Conservation (phyloP, 1,139 yeast genomes). For the Yamadazyma sp. region DNA sequence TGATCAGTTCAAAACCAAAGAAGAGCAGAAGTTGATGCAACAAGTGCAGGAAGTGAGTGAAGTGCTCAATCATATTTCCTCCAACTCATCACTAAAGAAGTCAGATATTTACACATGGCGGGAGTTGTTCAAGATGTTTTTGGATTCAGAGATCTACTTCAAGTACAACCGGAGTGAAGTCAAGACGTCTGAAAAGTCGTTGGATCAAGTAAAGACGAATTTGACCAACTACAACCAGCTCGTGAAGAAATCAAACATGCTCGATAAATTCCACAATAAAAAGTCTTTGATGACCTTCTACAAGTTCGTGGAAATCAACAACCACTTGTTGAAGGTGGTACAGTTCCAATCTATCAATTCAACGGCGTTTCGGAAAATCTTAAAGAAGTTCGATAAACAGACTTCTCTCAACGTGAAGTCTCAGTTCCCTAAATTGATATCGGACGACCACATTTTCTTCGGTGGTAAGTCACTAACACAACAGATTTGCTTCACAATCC, state of each 20-base stretch:
- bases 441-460: conserved; percentile 46
- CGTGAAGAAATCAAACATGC: conserved; percentile 41
- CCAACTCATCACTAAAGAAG: conserved; percentile 30
- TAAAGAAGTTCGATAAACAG: conserved; percentile 74
- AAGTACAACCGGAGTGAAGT: conserved; percentile 48
- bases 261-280: conserved; percentile 48
- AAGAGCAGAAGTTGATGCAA: conserved; percentile 43
- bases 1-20: conserved; percentile 43
- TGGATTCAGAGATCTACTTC: conserved; percentile 67
- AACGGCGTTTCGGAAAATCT: conserved; percentile 63
- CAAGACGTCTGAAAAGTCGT: conserved; percentile 39
- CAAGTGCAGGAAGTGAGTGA: conserved; percentile 46
- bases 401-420: conserved; percentile 55
- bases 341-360: conserved; percentile 64
- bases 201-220: conserved; percentile 39
- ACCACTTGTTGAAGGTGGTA: conserved; percentile 54
- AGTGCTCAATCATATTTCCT: conserved; percentile 36
- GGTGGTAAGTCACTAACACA: conserved; percentile 53
- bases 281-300: conserved; percentile 48
- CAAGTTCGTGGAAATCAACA: conserved; percentile 53
- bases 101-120: conserved; percentile 73
- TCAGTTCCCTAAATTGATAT: conserved; percentile 47
- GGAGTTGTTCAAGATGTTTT: conserved; percentile 60
- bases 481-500: conserved; percentile 55
- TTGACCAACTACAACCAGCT: conserved; percentile 43